Evolutionary conservation across 805 yeast genomes (phyloP), one percentile per base, ranked within the genome.

Genomic region (Wickerhamiella allomyrinae): DNA sequence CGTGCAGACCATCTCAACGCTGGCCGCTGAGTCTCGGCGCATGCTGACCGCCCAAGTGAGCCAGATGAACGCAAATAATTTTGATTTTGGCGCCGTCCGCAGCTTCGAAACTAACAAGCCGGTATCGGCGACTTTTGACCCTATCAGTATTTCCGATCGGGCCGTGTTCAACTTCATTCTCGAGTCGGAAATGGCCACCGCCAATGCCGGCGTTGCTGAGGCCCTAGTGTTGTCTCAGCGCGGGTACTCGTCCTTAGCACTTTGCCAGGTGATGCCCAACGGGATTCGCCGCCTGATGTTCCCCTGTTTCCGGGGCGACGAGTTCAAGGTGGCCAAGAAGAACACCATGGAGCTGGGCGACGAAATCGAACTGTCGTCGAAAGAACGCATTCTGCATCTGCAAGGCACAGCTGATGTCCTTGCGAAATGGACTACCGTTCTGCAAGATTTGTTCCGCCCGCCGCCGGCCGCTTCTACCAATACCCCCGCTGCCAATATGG

Each of bases 61-160:
- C 19, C 33, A 23, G 3, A 38, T 42, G 31, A 39, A 37, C 34
- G 9, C 41, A 24, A 42, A 42, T 15, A 23, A 37, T 20, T 39
- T 43, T 29, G 46, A 40, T 22, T 44, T 46, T 37, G 35, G 42
- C 29, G 21, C 27, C 21, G 49, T 40, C 25, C 44, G 37, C 33
- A 20, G 40, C 31, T 39, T 46, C 34, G 31, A 33, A 2, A 29
- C 46, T 4, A 45, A 45, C 20, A 33, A 40, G 20, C 41, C 44
- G 7, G 44, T 44, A 3, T 19, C 41, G 13, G 47, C 49, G n/a
- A 34, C 46, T 9, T 44, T 46, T 24, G 44, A 46, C 31, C 45
- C 49, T 1, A 33, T 38, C 19, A 40, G 39, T 20, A 42, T 46
- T 20, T 14, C 31, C 24, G 45, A 41, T 34, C 45, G 45, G 5